These are phyloP conservation scores for Tinospora cordifolia DNA, from an alignment of 164 flowering plant species.

Conservation along the genomic window DNA sequence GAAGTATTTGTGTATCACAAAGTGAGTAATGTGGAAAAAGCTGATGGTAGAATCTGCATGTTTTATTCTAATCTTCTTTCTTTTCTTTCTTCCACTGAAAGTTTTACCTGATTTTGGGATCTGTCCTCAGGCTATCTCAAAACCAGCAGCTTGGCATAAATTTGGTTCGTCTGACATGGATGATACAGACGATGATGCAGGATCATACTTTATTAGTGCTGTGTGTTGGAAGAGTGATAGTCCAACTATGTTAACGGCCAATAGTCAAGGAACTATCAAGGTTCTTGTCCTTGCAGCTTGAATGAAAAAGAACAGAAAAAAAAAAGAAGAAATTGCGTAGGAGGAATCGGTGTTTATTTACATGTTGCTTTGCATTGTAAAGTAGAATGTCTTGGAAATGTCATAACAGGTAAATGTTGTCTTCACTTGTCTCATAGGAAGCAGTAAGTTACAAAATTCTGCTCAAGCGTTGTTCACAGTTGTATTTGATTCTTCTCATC, in stretches of 20 bases:
- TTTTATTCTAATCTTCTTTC: background rate
- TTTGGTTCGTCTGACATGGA: constrained; percentile 67
- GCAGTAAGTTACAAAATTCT: background rate
- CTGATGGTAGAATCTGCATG: background rate
- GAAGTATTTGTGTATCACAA: constrained; percentile 94
- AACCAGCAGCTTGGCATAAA: constrained; percentile 76
- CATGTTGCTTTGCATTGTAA: background rate
- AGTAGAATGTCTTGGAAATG: background rate
- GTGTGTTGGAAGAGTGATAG: constrained; percentile 98
- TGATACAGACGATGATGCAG: constrained; percentile 66
- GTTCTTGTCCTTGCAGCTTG: constrained; percentile 78
- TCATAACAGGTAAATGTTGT: background rate
- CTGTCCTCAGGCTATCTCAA: constrained; percentile 68
- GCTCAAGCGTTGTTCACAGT: background rate
- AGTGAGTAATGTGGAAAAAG: constrained; percentile 31
- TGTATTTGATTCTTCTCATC: background rate
- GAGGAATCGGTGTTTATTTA: background rate
- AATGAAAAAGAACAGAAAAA: constrained; percentile 6
- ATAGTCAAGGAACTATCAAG: constrained; percentile 94
- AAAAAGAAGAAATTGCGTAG: background rate
- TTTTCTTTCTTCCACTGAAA: background rate
- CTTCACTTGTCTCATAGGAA: background rate
- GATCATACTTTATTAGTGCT: constrained; percentile 83
- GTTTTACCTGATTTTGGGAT: background rate
- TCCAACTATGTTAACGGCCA: constrained; percentile 83